Percentiles rank a stretch among this genome's conserved stretches.
Conservation (phyloP, 2,329 filamentous ascomycete genomes). For the Pyrenochaeta sp. region DNA sequence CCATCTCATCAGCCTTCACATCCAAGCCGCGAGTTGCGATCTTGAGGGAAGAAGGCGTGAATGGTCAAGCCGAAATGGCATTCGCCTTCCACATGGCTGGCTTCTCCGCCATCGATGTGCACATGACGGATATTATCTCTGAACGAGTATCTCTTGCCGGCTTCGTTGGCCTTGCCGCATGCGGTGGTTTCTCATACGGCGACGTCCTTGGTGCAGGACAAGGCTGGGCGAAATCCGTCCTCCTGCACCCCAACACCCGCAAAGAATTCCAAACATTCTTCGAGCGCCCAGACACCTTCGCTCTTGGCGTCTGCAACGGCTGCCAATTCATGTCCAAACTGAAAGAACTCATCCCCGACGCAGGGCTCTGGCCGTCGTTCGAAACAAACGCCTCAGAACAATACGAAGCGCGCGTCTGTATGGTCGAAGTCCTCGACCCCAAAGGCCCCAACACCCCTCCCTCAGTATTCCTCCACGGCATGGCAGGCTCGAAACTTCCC, state of each 20-base stretch:
- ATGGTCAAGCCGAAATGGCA: conserved; percentile 96
- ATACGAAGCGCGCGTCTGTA: conserved; percentile 87
- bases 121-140: conserved; percentile 92
- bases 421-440: conserved; percentile 80
- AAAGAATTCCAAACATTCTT: conserved; percentile 87
- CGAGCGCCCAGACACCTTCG: conserved; percentile 85
- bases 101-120: conserved; percentile 90
- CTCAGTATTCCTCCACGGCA: conserved; percentile 89
- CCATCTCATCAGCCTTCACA: conserved; percentile 67
- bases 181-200: conserved; percentile 95
- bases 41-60: conserved; percentile 93
- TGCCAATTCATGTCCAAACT: conserved; percentile 92
- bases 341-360: conserved; percentile 85
- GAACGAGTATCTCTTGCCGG: conserved; percentile 79
- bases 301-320: conserved; percentile 94
- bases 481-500: conserved; percentile 81
- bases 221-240: conserved; percentile 93
- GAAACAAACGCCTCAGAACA: conserved; percentile 85
- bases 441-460: conserved; percentile 49
- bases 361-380: conserved; percentile 83
- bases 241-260: conserved; percentile 79
- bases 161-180: conserved; percentile 91
- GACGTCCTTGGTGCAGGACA: conserved; percentile 93
- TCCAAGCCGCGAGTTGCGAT: conserved; percentile 84
- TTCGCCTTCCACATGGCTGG: conserved; percentile 93